These are phyloP conservation scores for Funneliformis geosporum DNA, from an alignment of 192 early-diverging fungal genomes.

Conservation along the genomic window DNA sequence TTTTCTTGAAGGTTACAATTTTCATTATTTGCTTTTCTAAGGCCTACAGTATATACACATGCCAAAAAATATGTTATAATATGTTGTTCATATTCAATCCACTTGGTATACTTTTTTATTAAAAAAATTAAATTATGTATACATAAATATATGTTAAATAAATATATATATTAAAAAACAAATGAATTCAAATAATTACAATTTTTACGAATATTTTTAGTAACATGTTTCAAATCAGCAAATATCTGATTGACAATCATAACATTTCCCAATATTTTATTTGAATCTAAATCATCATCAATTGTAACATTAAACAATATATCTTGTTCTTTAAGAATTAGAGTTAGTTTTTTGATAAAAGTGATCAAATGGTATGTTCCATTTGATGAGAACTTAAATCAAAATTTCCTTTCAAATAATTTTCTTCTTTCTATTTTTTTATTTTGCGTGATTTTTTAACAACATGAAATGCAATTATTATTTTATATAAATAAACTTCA, in stretches of 20 bases:
- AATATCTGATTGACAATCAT: conserved; percentile 15
- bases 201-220: conserved; percentile 10
- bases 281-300: neutral
- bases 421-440: neutral
- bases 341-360: neutral
- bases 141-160: neutral
- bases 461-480: neutral
- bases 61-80: neutral
- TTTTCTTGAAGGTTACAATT: neutral
- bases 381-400: neutral
- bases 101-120: neutral
- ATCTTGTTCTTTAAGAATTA: neutral
- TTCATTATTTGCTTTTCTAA: neutral
- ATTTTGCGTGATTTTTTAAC: neutral
- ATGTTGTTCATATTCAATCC: neutral
- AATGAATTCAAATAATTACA: neutral
- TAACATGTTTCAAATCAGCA: conserved; percentile 14
- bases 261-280: conserved; percentile 6
- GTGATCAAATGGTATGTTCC: neutral
- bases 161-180: neutral
- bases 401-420: neutral
- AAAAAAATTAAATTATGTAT: neutral
- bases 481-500: neutral
- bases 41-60: conserved; percentile 5
- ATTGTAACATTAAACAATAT: neutral